Base-by-base conservation (phyloP, 805 yeast species). In the Candida succiphila region DNA sequence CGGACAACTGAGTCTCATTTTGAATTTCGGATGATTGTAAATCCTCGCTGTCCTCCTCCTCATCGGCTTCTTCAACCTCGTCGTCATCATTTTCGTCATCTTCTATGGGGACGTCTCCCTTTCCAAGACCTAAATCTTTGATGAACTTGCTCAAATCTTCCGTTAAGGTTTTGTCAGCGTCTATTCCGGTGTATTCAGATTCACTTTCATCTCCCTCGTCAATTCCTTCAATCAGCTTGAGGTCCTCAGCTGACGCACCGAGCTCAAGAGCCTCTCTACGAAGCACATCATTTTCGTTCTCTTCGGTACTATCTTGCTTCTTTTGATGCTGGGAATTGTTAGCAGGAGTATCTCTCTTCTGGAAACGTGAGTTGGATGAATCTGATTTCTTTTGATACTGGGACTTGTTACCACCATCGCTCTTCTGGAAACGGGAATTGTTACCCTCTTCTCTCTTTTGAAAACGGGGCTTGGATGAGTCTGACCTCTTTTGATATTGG, bases 161-260 rank as follows among this genome's bases (percentile, higher is more conserved):
- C 9, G 63, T 54, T 20, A 83, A 64, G 1, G 49, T 49, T 20
- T 58, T 52, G 37, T 73, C 72, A 31, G 61, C 69, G 34, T 60
- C 56, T 3, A 9, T 35, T 36, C 54, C 66, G 21, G 60, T 74
- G 37, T 67, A 67, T 39, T 69, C 76, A 37, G 64, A 66, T 39
- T 71, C 78, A 44, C 75, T 67, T 20, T 60, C 65, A 20, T 63
- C 72, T 23, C 67, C 77, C n/a, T 45, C 50, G 13, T 61, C 58
- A 3, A 80, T 44, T 13, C 67, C 81, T 23, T 68, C 66, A 10
- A 88, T 44, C 32, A 87, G 56, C 29, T 71, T 68, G 30, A 88
- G 51, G 53, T 87, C 96, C 17, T 77, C 88, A 44, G 83, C 92
- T 13, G 85, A 69, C 16, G 96, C 97, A 23, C 96, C 96, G 20